These are phyloP conservation scores for Fomitiporia mediterranea DNA, from an alignment of 1,284 basidiomycete genomes.

Conservation along the genomic window DNA sequence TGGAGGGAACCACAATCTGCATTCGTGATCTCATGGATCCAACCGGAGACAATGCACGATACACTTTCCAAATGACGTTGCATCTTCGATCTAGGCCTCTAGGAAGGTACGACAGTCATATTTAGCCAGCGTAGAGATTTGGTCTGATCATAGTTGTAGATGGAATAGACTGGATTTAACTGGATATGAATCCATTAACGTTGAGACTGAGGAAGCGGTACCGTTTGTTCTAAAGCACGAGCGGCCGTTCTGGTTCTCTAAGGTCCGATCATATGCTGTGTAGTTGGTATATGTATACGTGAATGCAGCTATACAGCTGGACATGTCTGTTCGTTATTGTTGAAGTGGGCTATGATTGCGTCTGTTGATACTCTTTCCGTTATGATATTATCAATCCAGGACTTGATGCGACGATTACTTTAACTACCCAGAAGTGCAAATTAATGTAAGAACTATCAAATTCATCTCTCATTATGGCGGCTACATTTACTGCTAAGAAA, in stretches of 20 bases:
- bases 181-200: slow-evolving; percentile 70
- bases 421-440: no score
- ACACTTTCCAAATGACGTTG: slow-evolving; percentile 85
- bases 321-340: no score
- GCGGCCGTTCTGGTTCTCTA: slow-evolving; percentile 90
- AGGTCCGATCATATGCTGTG: slow-evolving; percentile 57
- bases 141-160: slow-evolving; percentile 23
- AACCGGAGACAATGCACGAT: slow-evolving; percentile 45
- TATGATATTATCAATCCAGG: no score
- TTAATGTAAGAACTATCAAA: no score
- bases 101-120: slow-evolving; percentile 44
- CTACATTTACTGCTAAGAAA: no score
- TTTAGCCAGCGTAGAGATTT: neutral
- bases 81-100: slow-evolving; percentile 71
- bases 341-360: no score
- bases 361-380: no score
- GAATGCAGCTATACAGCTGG: neutral
- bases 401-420: no score
- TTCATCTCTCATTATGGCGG: no score
- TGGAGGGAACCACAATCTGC: slow-evolving; percentile 53
- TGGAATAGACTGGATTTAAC: slow-evolving; percentile 87
- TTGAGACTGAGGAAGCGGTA: slow-evolving; percentile 69
- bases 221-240: slow-evolving; percentile 78
- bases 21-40: slow-evolving; percentile 62
- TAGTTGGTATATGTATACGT: neutral